Evolutionary conservation across 257 asterid genomes (phyloP), one percentile per base, ranked within the genome.

Genomic region (Gynochthodes officinalis): DNA sequence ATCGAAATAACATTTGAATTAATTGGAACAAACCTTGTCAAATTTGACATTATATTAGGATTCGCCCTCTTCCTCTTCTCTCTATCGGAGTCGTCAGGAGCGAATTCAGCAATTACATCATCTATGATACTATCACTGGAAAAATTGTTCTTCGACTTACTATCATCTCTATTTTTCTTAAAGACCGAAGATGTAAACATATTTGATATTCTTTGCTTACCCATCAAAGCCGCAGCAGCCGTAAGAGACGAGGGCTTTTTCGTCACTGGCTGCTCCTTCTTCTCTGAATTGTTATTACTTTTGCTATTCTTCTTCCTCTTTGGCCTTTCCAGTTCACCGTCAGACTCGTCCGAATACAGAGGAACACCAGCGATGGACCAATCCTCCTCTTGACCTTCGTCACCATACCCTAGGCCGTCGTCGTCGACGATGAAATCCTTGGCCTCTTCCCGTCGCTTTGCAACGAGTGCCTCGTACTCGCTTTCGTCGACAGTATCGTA

Each of bases 301-400:
- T 42, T 69, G 23, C 19, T 50, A 15, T 73, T 82, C 50, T 80
- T 89, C 87, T 84, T 90, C 66, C 83, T 88, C 81, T 86, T 94
- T 65, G 78, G 80, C 82, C 79, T 84, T 72, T 82, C 93, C 27
- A 69, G 15, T 83, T 87, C 96, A 4, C 82, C 97, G 33, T 85
- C 97, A 0, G 95, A 88, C 59, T 84, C 97, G 0, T 89, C 98
- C 13, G 93, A 87, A 5, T 96, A 91, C 2, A 76, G 37, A 5
- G 85, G 61, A 21, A 62, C 86, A 0, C 88, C 97, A 10, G 97
- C 84, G 9, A 80, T 73, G 15, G 95, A 82, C 99, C 98, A 94
- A 61, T 94, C 99, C 68, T 88, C 99, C 52, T 94, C 99, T 84
- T 94, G 95, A 32, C 98, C 99, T 81, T 89, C 96, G 37, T 94